Base-by-base conservation (phyloP, 495 filamentous ascomycete species). In the Aspergillus diversus region DNA sequence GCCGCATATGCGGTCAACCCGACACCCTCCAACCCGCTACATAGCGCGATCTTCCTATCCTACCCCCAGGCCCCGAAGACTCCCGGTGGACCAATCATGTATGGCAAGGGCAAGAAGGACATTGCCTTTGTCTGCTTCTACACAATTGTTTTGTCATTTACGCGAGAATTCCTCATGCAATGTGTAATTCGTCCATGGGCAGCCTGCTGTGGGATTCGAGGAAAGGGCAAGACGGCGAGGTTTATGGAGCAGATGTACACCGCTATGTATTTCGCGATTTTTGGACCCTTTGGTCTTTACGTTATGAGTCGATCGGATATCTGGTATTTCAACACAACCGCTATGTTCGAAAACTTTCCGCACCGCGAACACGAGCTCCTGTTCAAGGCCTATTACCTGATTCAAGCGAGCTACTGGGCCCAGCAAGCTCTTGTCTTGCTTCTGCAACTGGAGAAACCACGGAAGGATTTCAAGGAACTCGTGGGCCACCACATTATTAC, bases 201-300 rank as follows among this genome's bases (percentile, higher is more conserved):
- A 5, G 77, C 86, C 32, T 81, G 79, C 60, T 86, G 77, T 54
- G 92, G 92, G 5, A 87, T 99, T 66, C 84, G 78, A 48, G 86
- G 84, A 52, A 85, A 88, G 34, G 86, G 84, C 48, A 99, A 97
- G 79, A 91, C 93, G 56, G 83, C 90, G 9, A 88, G 95, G 15
- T 98, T 96, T 82, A 96, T 97, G 92, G 95, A 99, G 75, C 95
- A 99, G 76, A 85, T 90, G 66, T 99, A 99, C 80, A 97, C 94
- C 2, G 95, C 92, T n/a, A 81, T 97, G 34, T 99, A 99, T 80
- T 97, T 97, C 70, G 86, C 76, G 9, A 69, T 97, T 57, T 87
- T 96, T 59, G 92, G 92, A 5, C 95, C 96, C 1, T 87, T 86
- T 49, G 95, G 95, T 48, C 76, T 98, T 73, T 99, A 90, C 67